phyloP scores from a whole-genome alignment of 345 rosid species.

The Cochlearia excelsa region DNA sequence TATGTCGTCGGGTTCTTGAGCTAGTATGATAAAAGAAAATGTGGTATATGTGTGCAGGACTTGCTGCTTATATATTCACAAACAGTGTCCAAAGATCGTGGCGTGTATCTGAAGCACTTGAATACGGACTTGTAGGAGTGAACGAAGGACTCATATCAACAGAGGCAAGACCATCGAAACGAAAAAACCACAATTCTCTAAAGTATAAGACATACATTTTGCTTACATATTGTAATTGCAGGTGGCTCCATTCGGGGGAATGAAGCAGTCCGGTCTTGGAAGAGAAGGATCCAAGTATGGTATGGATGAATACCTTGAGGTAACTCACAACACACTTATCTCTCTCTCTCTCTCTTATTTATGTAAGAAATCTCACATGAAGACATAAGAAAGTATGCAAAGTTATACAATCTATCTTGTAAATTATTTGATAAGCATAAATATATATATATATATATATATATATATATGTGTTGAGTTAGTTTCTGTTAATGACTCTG shows the following conservation, averaged over 20 bases:
- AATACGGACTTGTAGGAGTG: conserved; percentile 84
- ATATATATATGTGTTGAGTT: no score
- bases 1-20: neutral
- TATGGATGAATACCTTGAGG: conserved; percentile 89
- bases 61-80: conserved; percentile 93
- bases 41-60: conserved; percentile 44
- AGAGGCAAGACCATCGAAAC: conserved; percentile 51
- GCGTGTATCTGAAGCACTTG: conserved; percentile 93
- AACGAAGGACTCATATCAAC: conserved; percentile 94
- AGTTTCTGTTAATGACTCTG: no score
- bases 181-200: conserved; percentile 11
- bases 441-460: no score
- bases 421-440: no score
- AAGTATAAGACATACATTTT: neutral
- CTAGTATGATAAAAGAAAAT: conserved; percentile 14
- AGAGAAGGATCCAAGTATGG: conserved; percentile 99
- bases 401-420: neutral
- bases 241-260: conserved; percentile 99
- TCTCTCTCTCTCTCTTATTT: neutral
- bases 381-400: conserved; percentile 12
- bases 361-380: conserved; percentile 19
- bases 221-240: conserved; percentile 32
- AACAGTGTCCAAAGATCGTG: conserved; percentile 79
- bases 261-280: conserved; percentile 93
- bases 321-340: conserved; percentile 35